Evolutionary conservation across 805 yeast species (phyloP).

Genomic region (Wickerhamomyces rabaulensis): DNA sequence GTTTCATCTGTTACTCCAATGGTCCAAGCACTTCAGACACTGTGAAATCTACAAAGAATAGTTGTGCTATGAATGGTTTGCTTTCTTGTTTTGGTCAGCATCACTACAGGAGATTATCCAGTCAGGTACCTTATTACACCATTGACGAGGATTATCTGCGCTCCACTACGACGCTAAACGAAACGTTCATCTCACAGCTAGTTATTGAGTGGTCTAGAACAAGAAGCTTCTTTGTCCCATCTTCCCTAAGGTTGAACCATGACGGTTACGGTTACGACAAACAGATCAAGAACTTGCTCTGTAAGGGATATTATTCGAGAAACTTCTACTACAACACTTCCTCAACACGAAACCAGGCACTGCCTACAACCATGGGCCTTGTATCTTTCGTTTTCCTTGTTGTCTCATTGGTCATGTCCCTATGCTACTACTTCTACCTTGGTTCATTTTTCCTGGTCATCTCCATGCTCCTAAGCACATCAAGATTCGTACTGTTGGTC

Average conservation of each 20-base stretch:
- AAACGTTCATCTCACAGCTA: neutral
- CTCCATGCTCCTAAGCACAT: neutral
- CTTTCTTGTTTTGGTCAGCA: neutral
- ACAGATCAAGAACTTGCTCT: neutral
- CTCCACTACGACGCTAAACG: neutral
- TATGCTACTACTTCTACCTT: neutral
- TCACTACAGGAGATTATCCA: no score
- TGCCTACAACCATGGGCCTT: neutral
- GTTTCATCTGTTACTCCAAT: conserved; percentile 6
- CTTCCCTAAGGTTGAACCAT: neutral
- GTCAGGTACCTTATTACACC: neutral
- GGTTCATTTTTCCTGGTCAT: neutral
- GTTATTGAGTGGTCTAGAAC: neutral
- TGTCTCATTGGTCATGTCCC: neutral
- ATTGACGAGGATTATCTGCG: neutral
- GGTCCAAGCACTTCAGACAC: neutral
- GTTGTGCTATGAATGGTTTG: neutral
- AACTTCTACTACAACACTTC: neutral
- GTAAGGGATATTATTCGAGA: neutral
- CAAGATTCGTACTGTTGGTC: neutral
- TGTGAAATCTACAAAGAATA: neutral
- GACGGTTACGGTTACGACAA: neutral
- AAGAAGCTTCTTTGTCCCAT: neutral
- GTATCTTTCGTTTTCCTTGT: neutral
- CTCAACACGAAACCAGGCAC: neutral